Conservation (phyloP, 2,329 filamentous ascomycete genomes). For the Mariannaea elegans region DNA sequence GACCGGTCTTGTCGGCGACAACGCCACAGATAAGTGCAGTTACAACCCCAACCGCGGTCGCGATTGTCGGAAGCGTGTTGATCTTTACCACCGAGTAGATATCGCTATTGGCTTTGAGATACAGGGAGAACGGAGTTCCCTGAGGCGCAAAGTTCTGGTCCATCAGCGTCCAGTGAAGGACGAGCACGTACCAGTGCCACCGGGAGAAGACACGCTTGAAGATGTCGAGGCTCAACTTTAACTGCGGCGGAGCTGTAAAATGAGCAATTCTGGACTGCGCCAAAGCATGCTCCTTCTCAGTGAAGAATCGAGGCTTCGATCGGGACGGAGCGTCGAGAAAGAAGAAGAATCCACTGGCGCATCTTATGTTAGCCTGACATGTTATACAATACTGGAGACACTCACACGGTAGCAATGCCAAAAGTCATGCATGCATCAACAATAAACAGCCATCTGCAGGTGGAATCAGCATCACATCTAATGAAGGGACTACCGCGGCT, state of each 20-base stretch:
- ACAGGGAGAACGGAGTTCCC: slow-evolving; percentile 50
- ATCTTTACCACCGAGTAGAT: slow-evolving; percentile 50
- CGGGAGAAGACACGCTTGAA: slow-evolving; percentile 48
- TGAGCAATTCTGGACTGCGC: slow-evolving; percentile 43
- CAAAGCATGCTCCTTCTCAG: slow-evolving; percentile 40
- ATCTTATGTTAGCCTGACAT: neutral
- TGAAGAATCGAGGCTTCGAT: slow-evolving; percentile 44
- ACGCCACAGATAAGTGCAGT: slow-evolving; percentile 45
- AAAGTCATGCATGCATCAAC: slow-evolving; percentile 68
- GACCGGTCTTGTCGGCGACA: slow-evolving; percentile 44
- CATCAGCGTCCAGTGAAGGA: slow-evolving; percentile 48
- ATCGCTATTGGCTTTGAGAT: slow-evolving; percentile 49
- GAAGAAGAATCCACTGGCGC: slow-evolving; percentile 44
- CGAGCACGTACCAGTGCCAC: slow-evolving; percentile 52
- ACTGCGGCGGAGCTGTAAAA: slow-evolving; percentile 41
- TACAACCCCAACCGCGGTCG: slow-evolving; percentile 49
- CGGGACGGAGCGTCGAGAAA: slow-evolving; percentile 45
- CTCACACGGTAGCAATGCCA: slow-evolving; percentile 57
- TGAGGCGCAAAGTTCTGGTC: slow-evolving; percentile 48
- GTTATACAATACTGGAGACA: accelerated
- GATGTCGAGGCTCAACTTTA: slow-evolving; percentile 45
- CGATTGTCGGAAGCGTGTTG: slow-evolving; percentile 52
- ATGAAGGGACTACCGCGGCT: neutral
- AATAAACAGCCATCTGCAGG: slow-evolving; percentile 60
- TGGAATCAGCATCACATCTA: neutral